Conservation (phyloP, 257 asterid genomes). For the Agastache rugosa region DNA sequence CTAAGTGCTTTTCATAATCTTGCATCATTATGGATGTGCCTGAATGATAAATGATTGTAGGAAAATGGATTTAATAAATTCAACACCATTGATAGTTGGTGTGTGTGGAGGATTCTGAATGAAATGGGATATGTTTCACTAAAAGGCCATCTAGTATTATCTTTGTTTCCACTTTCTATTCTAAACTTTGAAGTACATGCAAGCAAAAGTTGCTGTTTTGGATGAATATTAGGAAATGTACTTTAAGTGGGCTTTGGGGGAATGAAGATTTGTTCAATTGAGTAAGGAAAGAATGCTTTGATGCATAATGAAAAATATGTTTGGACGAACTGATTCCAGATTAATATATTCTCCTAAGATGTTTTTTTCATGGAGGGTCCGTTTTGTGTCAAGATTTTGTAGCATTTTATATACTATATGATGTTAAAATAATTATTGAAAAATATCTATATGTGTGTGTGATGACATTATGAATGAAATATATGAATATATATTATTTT, state of each 20-base stretch:
- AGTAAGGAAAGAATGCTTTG: background rate
- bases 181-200: background rate
- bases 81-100: background rate
- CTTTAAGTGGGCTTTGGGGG: background rate
- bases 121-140: slow-evolving; percentile 1
- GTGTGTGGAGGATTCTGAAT: slow-evolving; percentile 12
- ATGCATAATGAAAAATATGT: background rate
- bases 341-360: background rate
- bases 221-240: background rate
- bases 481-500: background rate
- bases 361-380: background rate
- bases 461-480: background rate
- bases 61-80: slow-evolving; percentile 2
- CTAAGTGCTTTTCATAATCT: background rate
- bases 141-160: background rate
- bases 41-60: background rate
- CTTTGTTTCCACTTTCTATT: slow-evolving; percentile 1
- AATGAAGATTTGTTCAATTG: background rate
- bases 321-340: background rate
- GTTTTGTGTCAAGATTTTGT: background rate
- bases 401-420: background rate
- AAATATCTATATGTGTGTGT: background rate
- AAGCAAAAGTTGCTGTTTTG: background rate
- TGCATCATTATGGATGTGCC: slow-evolving; percentile 1
- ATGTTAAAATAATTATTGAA: slow-evolving; percentile 19